Conservation (phyloP, 2,329 filamentous ascomycete genomes). For the Scedosporium dehoogii region DNA sequence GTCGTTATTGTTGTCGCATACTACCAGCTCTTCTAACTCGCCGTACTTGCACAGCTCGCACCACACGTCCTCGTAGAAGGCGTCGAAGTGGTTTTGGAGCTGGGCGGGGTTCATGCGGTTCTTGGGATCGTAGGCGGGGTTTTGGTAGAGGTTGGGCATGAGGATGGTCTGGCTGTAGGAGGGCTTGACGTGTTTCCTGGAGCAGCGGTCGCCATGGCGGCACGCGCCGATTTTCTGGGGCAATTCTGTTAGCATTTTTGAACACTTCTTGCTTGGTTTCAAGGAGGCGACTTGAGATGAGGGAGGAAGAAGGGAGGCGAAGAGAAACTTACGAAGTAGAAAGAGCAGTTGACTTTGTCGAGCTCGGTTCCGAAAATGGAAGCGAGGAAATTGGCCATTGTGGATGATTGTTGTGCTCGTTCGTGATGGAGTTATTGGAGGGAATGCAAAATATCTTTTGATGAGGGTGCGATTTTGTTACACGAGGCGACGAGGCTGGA, state of each 20-base stretch:
- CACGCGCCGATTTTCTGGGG: slow-evolving; percentile 92
- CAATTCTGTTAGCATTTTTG: slow-evolving; percentile 8
- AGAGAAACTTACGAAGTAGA: slow-evolving; percentile 56
- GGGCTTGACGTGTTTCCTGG: slow-evolving; percentile 97
- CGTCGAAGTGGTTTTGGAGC: slow-evolving; percentile 98
- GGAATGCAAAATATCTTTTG: neutral
- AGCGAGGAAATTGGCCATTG: slow-evolving; percentile 95
- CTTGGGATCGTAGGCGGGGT: slow-evolving; percentile 93
- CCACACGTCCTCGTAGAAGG: slow-evolving; percentile 99
- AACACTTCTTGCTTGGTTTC: neutral
- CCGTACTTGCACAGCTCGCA: slow-evolving; percentile 99
- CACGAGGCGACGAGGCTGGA: slow-evolving; percentile 4
- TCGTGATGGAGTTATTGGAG: slow-evolving; percentile 2
- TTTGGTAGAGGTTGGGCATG: slow-evolving; percentile 97
- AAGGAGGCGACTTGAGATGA: neutral
- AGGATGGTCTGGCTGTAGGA: slow-evolving; percentile 97
- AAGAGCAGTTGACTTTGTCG: slow-evolving; percentile 99
- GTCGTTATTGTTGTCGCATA: slow-evolving; percentile 99
- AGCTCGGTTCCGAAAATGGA: slow-evolving; percentile 99
- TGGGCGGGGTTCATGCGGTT: slow-evolving; percentile 94
- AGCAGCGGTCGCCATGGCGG: slow-evolving; percentile 96
- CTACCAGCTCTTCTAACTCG: slow-evolving; percentile 92
- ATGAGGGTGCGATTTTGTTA: slow-evolving; percentile 8
- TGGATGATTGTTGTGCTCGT: slow-evolving; percentile 12
- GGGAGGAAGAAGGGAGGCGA: neutral